Conservation (phyloP, 345 rosid species). For the Brassica napus region DNA sequence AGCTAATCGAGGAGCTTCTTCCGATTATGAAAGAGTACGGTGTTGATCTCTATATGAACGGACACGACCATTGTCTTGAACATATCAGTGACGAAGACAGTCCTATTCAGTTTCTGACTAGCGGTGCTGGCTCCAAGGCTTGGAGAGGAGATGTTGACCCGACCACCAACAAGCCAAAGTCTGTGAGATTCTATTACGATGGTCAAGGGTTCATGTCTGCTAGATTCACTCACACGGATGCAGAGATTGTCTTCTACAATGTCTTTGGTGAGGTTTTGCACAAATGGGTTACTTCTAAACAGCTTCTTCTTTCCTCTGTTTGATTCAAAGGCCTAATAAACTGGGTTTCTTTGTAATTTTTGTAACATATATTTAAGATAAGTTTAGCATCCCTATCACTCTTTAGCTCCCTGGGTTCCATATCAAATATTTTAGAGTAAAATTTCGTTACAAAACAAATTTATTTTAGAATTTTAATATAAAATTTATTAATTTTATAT, state of each 20-base stretch:
- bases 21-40: conserved; percentile 47
- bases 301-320: conserved; percentile 32
- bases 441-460: too few species aligned
- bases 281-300: conserved; percentile 40
- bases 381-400: not conserved
- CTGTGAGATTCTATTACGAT: conserved; percentile 53
- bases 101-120: conserved; percentile 55
- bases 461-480: too few species aligned
- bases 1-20: conserved; percentile 53
- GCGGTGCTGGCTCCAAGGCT: conserved; percentile 75
- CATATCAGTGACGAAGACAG: conserved; percentile 54
- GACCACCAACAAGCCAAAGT: conserved; percentile 36
- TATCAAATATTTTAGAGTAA: too few species aligned
- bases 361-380: conserved; percentile 13
- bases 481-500: too few species aligned
- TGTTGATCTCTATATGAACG: conserved; percentile 68
- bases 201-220: conserved; percentile 71
- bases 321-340: conserved; percentile 5
- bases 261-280: conserved; percentile 56
- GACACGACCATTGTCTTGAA: conserved; percentile 69
- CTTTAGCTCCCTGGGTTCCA: not conserved
- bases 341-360: conserved; percentile 8
- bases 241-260: conserved; percentile 52
- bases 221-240: conserved; percentile 42
- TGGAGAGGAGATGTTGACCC: conserved; percentile 61